Evolutionary conservation across 768 basidiomycete genomes (phyloP).

Genomic region (Leccinum truebloodii): DNA sequence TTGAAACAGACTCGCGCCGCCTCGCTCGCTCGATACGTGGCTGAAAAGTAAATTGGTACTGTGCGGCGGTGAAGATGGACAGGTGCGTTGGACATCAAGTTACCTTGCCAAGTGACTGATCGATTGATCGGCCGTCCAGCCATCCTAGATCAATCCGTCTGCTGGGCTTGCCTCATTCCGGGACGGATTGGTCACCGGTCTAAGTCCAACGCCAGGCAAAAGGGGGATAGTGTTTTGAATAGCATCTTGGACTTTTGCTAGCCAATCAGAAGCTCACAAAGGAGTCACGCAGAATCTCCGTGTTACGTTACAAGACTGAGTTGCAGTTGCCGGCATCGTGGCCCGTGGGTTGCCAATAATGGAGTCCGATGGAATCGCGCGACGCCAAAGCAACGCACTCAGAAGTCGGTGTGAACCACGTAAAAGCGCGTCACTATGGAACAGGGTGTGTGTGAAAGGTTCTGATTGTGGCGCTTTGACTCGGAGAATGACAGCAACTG

Average conservation of each 20-base stretch:
- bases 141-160: not conserved
- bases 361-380: not conserved
- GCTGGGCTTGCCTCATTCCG: too few relatives aligned
- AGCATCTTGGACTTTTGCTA: too few relatives aligned
- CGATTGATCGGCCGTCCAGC: not conserved
- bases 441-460: not conserved
- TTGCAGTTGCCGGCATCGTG: not conserved
- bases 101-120: not conserved
- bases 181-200: not conserved
- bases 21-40: too few relatives aligned
- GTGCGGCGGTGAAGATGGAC: too few relatives aligned
- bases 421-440: not conserved
- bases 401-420: not conserved
- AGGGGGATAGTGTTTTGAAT: not conserved
- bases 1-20: too few relatives aligned
- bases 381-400: not conserved
- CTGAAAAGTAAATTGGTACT: too few relatives aligned
- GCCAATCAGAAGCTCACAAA: not conserved
- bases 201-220: not conserved
- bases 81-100: too few relatives aligned
- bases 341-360: not conserved
- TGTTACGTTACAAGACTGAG: not conserved
- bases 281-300: not conserved
- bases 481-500: not conserved
- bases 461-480: not conserved